Evolutionary conservation across 2,329 filamentous ascomycete genomes (phyloP), one percentile per base, ranked within the genome.

Genomic region (Aspergillus carbonarius): DNA sequence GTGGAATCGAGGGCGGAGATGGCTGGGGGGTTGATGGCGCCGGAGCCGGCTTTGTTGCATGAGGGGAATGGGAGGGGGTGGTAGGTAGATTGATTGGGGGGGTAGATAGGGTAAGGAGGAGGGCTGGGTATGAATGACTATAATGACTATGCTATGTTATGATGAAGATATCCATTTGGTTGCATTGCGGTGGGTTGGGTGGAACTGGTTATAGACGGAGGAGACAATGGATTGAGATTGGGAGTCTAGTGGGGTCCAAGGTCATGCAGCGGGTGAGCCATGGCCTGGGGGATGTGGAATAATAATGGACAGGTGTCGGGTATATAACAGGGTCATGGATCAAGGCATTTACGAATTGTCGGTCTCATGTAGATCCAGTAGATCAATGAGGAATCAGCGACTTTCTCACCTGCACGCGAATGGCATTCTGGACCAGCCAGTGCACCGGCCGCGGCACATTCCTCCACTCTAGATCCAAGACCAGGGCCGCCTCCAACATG

Each of bases 401-500:
- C 30, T 62, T 56, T 37, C 60, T 55, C 34, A 73, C 59, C 17
- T 69, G 69, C n/a, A 77, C 63, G 9, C 66, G 54, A 12, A 77
- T 72, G 23, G 70, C 66, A 55, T 75, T 71, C 39, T 74, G 61
- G 46, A 75, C 57, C 56, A 72, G 60, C 69, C 72, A 74, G 4
- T 60, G 54, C 35, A 66, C 60, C 2, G 70, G 65, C 30, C 66
- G 63, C 6, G 70, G 69, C 5, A 58, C 47, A 13, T 47, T 57
- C 20, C 57, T 60, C 74, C 74, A 77, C 54, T 70, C 63, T 3
- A 42, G 39, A 56, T 79, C 76, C 32, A 76, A 44, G 32, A 60
- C 59, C 13, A 62, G 59, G 8, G 76, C 76, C 8, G 73, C 69
- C 49, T 73, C 67, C 34, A 79, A 60, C 72, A 76, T 76, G 18